Evolutionary conservation across 352 stramenopile species (phyloP).

Genomic region (Phytophthora ramorum): DNA sequence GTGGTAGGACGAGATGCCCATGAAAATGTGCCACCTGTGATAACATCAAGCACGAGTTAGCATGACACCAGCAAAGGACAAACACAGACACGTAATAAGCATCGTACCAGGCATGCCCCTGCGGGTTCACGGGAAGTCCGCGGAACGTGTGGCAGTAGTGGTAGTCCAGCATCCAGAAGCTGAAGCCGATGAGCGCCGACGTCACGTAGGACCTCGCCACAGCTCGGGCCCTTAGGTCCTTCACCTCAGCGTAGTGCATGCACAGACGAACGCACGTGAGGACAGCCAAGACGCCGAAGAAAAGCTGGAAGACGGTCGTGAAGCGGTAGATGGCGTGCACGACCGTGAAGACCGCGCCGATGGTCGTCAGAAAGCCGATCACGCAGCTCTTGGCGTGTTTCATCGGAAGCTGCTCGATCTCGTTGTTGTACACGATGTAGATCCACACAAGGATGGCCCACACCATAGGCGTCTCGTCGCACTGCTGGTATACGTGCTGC

Average conservation of each 20-base stretch:
- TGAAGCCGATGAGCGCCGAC: slow-evolving; percentile 69
- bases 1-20: slow-evolving; percentile 51
- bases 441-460: slow-evolving; percentile 84
- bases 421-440: slow-evolving; percentile 86
- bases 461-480: slow-evolving; percentile 88
- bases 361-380: slow-evolving; percentile 53
- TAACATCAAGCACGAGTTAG: slow-evolving; percentile 5
- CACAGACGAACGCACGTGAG: slow-evolving; percentile 56
- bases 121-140: slow-evolving; percentile 72
- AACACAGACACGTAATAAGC: background rate
- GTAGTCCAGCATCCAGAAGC: slow-evolving; percentile 84
- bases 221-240: slow-evolving; percentile 55
- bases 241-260: slow-evolving; percentile 64
- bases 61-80: background rate
- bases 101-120: slow-evolving; percentile 77
- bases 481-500: slow-evolving; percentile 84
- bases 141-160: slow-evolving; percentile 72
- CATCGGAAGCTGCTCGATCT: slow-evolving; percentile 59
- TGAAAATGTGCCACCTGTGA: slow-evolving; percentile 20
- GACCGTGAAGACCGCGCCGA: slow-evolving; percentile 73
- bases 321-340: slow-evolving; percentile 82
- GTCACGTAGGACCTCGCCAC: slow-evolving; percentile 72
- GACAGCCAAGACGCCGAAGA: slow-evolving; percentile 72
- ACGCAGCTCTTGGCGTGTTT: slow-evolving; percentile 47
- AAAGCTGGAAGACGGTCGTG: slow-evolving; percentile 79